phyloP scores from a whole-genome alignment of 2,329 filamentous ascomycete species.

The Ramichloridium luteum region DNA sequence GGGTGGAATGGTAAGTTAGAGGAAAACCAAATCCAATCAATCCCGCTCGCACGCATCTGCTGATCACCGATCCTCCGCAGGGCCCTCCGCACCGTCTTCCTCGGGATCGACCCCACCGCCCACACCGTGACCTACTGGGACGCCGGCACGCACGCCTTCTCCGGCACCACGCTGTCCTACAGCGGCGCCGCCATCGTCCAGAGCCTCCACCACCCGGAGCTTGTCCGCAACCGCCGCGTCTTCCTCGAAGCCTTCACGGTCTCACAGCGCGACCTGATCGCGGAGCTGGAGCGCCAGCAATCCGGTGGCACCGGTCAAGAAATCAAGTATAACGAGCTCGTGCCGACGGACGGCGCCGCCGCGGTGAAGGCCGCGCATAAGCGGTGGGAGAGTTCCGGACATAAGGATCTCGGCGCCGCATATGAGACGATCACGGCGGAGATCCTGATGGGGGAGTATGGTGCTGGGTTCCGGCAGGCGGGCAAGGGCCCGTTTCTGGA shows the following conservation, averaged over 20 bases:
- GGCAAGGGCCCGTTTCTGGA: constrained; percentile 8
- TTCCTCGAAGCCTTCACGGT: constrained; percentile 58
- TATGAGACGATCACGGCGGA: constrained; percentile 7
- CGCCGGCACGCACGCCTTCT: constrained; percentile 22
- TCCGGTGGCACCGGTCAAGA: too few relatives aligned
- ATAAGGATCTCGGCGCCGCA: constrained; percentile 6
- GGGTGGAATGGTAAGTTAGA: constrained; percentile 24
- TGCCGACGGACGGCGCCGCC: constrained; percentile 8
- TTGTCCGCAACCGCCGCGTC: constrained; percentile 24
- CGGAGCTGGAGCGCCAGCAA: constrained; percentile 54
- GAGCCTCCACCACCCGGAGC: constrained; percentile 17
- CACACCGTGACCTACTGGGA: constrained; percentile 18
- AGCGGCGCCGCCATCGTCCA: constrained; percentile 21
- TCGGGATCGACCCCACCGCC: constrained; percentile 7
- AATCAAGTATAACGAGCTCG: constrained; percentile 39
- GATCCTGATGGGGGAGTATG: constrained; percentile 10
- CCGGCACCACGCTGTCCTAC: constrained; percentile 18
- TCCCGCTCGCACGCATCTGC: constrained; percentile 14
- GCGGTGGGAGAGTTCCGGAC: constrained; percentile 3
- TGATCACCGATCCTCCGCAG: constrained; percentile 14
- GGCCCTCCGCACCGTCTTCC: constrained; percentile 8
- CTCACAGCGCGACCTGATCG: constrained; percentile 48
- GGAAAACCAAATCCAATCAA: too few relatives aligned
- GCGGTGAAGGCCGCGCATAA: constrained; percentile 7
- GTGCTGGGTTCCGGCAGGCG: constrained; percentile 4